phyloP scores from a whole-genome alignment of 164 flowering plant species.

The Vitis vinifera region ASM3070453v1 NC_081823.1:26637001-26637500 shows the following conservation, averaged over 20 bases:
- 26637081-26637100: conserved; percentile 41
- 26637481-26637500: too few species aligned
- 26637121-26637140: not conserved
- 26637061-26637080: conserved; percentile 32
- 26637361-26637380: conserved; percentile 46
- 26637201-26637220: conserved; percentile 51
- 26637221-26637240: conserved; percentile 85
- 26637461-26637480: too few species aligned
- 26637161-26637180: conserved; percentile 59
- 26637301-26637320: conserved; percentile 54
- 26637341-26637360: conserved; percentile 56
- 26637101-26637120: conserved; percentile 37
- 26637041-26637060: conserved; percentile 37
- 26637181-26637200: conserved; percentile 48
- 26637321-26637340: conserved; percentile 25
- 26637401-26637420: conserved; percentile 48
- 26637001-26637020: conserved; percentile 61
- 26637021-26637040: conserved; percentile 47
- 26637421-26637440: conserved; percentile 80
- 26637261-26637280: conserved; percentile 67
- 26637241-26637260: conserved; percentile 77
- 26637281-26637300: conserved; percentile 58
- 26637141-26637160: conserved; percentile 34
- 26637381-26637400: conserved; percentile 60
- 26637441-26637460: conserved; percentile 32